phyloP scores from a whole-genome alignment of 805 yeast genomes.

The Kazachstania bromeliacearum region DNA sequence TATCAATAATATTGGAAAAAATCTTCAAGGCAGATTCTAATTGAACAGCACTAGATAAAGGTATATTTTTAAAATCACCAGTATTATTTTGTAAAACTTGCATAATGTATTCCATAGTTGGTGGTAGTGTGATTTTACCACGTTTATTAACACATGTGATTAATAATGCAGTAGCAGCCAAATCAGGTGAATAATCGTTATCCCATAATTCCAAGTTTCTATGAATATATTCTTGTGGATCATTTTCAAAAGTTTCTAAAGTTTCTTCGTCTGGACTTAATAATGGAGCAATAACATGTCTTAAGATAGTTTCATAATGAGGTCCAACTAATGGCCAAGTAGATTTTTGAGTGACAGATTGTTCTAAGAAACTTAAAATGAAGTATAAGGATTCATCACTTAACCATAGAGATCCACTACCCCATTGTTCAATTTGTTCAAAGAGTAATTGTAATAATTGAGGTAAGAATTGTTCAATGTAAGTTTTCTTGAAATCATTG shows the following conservation, averaged over 20 bases:
- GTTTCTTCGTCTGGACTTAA: constrained; percentile 60
- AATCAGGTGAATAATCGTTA: constrained; percentile 59
- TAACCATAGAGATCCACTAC: constrained; percentile 56
- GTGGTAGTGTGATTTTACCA: constrained; percentile 47
- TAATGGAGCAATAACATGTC: constrained; percentile 67
- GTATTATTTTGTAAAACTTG: constrained; percentile 32
- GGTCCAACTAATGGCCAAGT: constrained; percentile 64
- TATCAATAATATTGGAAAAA: constrained; percentile 60
- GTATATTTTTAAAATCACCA: constrained; percentile 17
- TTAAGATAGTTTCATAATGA: constrained; percentile 52
- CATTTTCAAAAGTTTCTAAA: constrained; percentile 69
- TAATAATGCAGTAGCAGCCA: constrained; percentile 68
- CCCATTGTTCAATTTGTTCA: constrained; percentile 65
- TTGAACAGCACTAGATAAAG: constrained; percentile 47
- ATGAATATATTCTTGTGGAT: constrained; percentile 83
- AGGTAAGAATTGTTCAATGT: constrained; percentile 55
- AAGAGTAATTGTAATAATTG: constrained; percentile 58
- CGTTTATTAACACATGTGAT: constrained; percentile 64
- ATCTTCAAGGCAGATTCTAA: constrained; percentile 75
- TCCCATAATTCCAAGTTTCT: constrained; percentile 55
- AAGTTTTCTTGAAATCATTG: constrained; percentile 49
- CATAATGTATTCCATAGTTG: constrained; percentile 53
- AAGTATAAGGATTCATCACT: constrained; percentile 55
- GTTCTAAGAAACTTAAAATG: constrained; percentile 54
- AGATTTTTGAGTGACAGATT: constrained; percentile 45